Conservation (phyloP, 345 rosid genomes). For the Bruguiera parviflora region DNA sequence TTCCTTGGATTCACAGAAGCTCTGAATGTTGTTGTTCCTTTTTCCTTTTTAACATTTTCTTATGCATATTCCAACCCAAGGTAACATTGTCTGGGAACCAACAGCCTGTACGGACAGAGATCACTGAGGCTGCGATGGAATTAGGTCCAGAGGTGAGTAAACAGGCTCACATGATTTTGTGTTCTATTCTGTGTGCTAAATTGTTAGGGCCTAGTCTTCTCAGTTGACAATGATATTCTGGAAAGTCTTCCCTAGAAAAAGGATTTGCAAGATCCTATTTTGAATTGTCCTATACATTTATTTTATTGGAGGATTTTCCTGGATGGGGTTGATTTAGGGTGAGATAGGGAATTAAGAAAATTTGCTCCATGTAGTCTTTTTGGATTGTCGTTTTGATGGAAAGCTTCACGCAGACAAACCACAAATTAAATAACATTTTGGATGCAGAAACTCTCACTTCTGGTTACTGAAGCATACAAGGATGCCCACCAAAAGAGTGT, state of each 20-base stretch:
- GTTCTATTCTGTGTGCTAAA: neutral
- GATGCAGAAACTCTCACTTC: slow-evolving; percentile 68
- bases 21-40: slow-evolving; percentile 7
- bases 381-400: too few species aligned
- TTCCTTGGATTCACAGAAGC: neutral
- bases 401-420: neutral
- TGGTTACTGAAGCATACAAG: slow-evolving; percentile 85
- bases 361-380: too few species aligned
- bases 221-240: too few species aligned
- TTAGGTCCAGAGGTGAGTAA: slow-evolving; percentile 73
- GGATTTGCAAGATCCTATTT: too few species aligned
- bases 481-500: slow-evolving; percentile 92
- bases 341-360: too few species aligned
- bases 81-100: slow-evolving; percentile 88
- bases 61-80: slow-evolving; percentile 20
- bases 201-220: too few species aligned
- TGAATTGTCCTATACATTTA: too few species aligned
- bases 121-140: slow-evolving; percentile 96
- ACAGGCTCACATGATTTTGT: neutral
- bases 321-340: too few species aligned
- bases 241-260: too few species aligned
- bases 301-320: too few species aligned
- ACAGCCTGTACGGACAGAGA: slow-evolving; percentile 86
- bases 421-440: neutral
- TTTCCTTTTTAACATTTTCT: neutral